A percentile compares a stretch with the other conserved stretches of the same genome.
phyloP scores from a whole-genome alignment of 148 eudicot species.

The Camellia lanceoleosa region DNA sequence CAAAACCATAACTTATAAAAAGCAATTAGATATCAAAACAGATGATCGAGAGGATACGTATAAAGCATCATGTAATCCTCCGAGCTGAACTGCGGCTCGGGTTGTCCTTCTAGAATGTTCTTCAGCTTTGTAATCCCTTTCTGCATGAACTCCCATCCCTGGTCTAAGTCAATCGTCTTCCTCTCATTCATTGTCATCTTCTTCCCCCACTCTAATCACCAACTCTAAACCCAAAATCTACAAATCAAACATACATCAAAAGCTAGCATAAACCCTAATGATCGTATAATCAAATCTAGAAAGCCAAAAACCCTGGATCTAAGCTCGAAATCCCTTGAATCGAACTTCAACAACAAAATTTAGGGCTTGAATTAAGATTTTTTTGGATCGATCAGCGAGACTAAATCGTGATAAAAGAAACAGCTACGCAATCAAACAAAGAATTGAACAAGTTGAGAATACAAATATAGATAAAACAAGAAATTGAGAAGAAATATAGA shows the following conservation, averaged over 20 bases:
- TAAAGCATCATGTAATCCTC: conserved; percentile 87
- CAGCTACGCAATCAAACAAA: neutral
- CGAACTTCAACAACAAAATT: neutral
- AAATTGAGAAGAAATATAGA: neutral
- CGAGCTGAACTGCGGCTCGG: conserved; percentile 74
- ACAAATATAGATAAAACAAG: neutral
- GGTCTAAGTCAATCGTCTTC: conserved; percentile 66
- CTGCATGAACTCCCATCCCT: conserved; percentile 91
- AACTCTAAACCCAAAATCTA: conserved; percentile 11
- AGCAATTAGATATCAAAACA: neutral
- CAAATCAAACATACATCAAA: neutral
- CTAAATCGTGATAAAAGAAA: neutral
- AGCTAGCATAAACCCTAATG: neutral
- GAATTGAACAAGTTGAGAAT: neutral
- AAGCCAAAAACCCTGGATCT: neutral
- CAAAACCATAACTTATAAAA: neutral
- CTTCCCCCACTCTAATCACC: conserved; percentile 1
- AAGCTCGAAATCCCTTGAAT: neutral
- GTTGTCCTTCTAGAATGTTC: conserved; percentile 70
- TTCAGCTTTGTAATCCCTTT: conserved; percentile 80
- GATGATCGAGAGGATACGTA: conserved; percentile 48
- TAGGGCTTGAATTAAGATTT: neutral
- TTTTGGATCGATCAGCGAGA: neutral
- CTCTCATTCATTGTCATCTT: conserved; percentile 62
- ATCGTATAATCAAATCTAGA: neutral